Percentiles rank a stretch among this genome's conserved stretches.
Conservation (phyloP, 352 stramenopile species). For the Blastocystis sp. region DNA sequence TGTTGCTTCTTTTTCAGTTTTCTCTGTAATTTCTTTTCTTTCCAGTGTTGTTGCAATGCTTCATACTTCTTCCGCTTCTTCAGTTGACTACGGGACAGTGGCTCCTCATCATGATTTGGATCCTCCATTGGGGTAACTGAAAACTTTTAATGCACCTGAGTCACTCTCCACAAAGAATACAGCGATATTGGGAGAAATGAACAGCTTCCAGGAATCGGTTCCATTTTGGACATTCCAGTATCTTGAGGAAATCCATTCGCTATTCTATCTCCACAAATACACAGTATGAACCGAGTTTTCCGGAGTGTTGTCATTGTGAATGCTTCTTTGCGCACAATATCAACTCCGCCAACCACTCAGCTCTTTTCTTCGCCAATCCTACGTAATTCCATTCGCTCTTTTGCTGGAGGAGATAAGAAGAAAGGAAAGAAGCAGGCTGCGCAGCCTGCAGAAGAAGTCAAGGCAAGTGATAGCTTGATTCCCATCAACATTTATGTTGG, state of each 20-base stretch:
- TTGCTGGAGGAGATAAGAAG: slow-evolving; percentile 51
- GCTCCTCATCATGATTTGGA: background rate
- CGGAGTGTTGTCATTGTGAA: background rate
- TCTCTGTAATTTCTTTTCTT: slow-evolving; percentile 78
- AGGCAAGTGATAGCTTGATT: slow-evolving; percentile 52
- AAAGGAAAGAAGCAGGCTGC: slow-evolving; percentile 57
- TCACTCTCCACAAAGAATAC: background rate
- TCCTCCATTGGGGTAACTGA: background rate
- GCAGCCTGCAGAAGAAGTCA: background rate
- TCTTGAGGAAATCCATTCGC: background rate
- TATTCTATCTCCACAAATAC: background rate
- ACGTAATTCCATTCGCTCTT: background rate
- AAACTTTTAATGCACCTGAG: background rate
- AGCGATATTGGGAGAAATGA: background rate
- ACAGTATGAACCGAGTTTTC: background rate
- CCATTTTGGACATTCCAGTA: background rate
- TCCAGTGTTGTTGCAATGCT: slow-evolving; percentile 70
- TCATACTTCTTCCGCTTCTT: slow-evolving; percentile 68
- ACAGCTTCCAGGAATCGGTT: background rate
- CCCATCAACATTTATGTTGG: slow-evolving; percentile 55
- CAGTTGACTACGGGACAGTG: background rate
- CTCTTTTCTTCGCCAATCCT: background rate
- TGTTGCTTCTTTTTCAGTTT: slow-evolving; percentile 74
- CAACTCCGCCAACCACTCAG: background rate
- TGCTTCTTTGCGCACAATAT: background rate